Base-by-base conservation (phyloP, 2,329 filamentous ascomycete species). In the Akanthomyces dipterigenus region DNA sequence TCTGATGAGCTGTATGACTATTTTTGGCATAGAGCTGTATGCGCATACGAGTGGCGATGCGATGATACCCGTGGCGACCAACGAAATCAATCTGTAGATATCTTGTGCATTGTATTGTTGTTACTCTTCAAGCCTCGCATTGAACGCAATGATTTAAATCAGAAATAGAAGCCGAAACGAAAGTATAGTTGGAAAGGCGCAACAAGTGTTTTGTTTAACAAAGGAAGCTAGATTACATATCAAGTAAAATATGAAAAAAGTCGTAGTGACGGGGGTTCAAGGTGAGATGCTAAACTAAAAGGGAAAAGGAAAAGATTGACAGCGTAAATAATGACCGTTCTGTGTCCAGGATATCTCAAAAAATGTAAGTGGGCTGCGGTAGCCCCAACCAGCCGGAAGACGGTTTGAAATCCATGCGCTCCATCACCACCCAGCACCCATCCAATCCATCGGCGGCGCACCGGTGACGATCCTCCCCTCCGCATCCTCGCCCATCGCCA, bases 1-100 rank as follows among this genome's bases (percentile, higher is more conserved):
- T 24, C n/a, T 22, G 26, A 31, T 22, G 22, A 31, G 14, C 55
- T 45, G 26, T 22, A 36, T 46, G 28, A 40, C 40, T 36, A 36
- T 20, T 38, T 28, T 38, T 34, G 50, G 48, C 14, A 42, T 45
- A 45, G 7, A n/a, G n/a, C 38, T 20, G 43, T 26, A 53, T 40
- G 38, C 14, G 36, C 31, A 45, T 31, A 26, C 20, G 38, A 38
- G 53, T 42, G 42, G 50, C 9, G 45, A 58, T 50, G 36, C 50
- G 31, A 60, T 60, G 58, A 60, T 60, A 60, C 58, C 58, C 58
- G 55, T 60, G 58, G 38, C 22, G 31, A n/a, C 26, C 20, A 49
- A 48, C 22, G 40, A 28, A 4, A 22, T 16, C 16, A 40, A 40
- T 20, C 28, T 38, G 24, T 48, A n/a, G 2, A 56, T 38, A 26